Evolutionary conservation across 495 filamentous ascomycete species (phyloP).

Genomic region (Xylona heveae): DNA sequence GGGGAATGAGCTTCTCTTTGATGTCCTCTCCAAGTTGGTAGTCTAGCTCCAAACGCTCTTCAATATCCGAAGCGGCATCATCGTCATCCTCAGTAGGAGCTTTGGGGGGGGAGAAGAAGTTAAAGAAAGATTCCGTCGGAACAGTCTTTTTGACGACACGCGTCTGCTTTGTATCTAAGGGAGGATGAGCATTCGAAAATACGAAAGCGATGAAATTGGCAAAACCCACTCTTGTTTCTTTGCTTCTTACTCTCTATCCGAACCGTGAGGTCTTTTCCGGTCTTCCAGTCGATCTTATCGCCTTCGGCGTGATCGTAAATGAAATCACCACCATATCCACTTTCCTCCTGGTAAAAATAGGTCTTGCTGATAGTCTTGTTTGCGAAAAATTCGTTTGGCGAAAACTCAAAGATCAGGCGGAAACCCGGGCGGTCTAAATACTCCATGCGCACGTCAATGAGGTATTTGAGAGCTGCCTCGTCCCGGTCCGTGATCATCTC

Average conservation of each 20-base stretch:
- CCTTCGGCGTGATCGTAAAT: slow-evolving; percentile 99
- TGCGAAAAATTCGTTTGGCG: slow-evolving; percentile 84
- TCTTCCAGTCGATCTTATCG: slow-evolving; percentile 94
- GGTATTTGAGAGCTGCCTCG: slow-evolving; percentile 71
- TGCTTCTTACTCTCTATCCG: slow-evolving; percentile 97
- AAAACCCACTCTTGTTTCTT: slow-evolving; percentile 97
- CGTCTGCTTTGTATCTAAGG: slow-evolving; percentile 99
- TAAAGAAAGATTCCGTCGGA: slow-evolving; percentile 98
- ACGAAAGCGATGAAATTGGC: slow-evolving; percentile 15
- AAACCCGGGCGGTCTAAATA: slow-evolving; percentile 97
- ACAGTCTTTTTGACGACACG: slow-evolving; percentile 97
- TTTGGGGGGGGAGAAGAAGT: slow-evolving; percentile 95
- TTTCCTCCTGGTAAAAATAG: slow-evolving; percentile 99
- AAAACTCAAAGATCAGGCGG: slow-evolving; percentile 92
- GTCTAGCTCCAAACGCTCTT: slow-evolving; percentile 94
- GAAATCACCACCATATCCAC: slow-evolving; percentile 93
- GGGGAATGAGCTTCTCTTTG: slow-evolving; percentile 98
- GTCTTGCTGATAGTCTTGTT: slow-evolving; percentile 97
- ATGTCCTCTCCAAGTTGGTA: slow-evolving; percentile 99
- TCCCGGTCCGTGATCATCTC: slow-evolving; percentile 98
- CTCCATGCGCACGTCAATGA: slow-evolving; percentile 96
- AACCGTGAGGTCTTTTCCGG: slow-evolving; percentile 78
- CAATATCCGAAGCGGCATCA: slow-evolving; percentile 72
- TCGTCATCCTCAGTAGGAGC: slow-evolving; percentile 56
- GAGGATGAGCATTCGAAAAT: no score